Base-by-base conservation (phyloP, 1,284 basidiomycete species). In the Peniophora sp. region DNA sequence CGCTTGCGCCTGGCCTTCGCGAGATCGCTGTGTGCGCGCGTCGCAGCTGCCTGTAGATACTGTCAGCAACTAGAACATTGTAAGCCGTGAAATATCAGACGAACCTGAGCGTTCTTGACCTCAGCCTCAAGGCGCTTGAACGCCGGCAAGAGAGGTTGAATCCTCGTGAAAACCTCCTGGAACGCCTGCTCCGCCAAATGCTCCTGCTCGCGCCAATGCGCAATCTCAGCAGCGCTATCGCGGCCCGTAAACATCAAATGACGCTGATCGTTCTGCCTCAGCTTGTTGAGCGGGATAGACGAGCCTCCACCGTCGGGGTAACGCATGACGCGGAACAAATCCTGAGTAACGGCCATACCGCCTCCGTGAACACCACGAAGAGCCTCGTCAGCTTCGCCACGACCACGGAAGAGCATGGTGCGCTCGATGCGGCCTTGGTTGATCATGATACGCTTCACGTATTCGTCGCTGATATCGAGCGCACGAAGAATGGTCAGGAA, bases 381-480 rank as follows among this genome's bases (percentile, higher is more conserved):
- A 36, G 75, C 63, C 1, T 69, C 55, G 53, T 91, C 79, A 2
- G 77, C 89, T 23, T 81, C 77, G 1, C 61, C 61, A 67, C 88
- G 86, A 8, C 67, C 78, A 1, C 61, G 61, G 0, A 86, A 81
- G 11, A 98, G 74, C 2, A 92, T 68, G 2, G 75, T 78, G 16
- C 75, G 72, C 65, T 99, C 96, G 50, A 97, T 90, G 41, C 67
- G 69, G 19, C 68, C 68, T 38, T 75, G 69, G 64, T 92, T 92
- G 67, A 98, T 85, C 36, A 99, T 67, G 48, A 95, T 75, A 47
- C 93, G 90, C 24, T 84, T 71, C 2, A 95, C 88, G 52, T 83
- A 83, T 44, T 78, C 77, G 58, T 96, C 73, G 14, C 80, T 75
- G 57, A 96, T 75, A 25, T 89, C 82, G 3, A 97, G 74, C n/a